These are phyloP conservation scores for Saccharomyces mikatae DNA, from an alignment of 805 yeast species.

Conservation along the genomic window DNA sequence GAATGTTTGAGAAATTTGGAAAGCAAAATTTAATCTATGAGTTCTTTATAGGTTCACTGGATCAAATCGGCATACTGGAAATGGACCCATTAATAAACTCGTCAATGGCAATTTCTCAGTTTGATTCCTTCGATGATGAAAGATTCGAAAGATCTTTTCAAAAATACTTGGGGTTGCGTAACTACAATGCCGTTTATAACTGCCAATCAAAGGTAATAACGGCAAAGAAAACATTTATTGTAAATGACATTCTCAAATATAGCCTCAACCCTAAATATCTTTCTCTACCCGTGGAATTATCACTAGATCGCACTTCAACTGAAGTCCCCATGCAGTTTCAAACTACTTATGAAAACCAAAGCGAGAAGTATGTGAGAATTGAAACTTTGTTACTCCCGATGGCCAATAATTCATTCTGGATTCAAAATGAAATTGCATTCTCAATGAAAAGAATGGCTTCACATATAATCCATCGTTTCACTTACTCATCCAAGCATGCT, in stretches of 20 bases:
- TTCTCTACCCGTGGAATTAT: neutral
- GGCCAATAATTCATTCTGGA: neutral
- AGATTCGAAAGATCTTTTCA: constrained; percentile 4
- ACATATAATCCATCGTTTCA: neutral
- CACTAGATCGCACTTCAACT: neutral
- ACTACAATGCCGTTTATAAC: constrained; percentile 2
- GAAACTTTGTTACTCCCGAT: neutral
- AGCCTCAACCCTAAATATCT: neutral
- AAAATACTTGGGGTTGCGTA: constrained; percentile 3
- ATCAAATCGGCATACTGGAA: constrained; percentile 18
- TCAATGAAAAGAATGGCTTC: neutral
- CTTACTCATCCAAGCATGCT: neutral
- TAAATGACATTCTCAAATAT: neutral
- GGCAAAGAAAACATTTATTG: neutral
- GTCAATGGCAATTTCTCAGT: constrained; percentile 7
- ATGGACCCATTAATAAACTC: constrained; percentile 8
- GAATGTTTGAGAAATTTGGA: neutral
- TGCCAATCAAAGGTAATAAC: constrained; percentile 1
- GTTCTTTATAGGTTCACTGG: constrained; percentile 13
- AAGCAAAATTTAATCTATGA: constrained; percentile 1
- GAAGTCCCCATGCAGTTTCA: neutral
- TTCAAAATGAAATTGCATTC: neutral
- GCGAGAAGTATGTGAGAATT: neutral
- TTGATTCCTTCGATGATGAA: constrained; percentile 12
- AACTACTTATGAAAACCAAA: neutral